Base-by-base conservation (phyloP, 768 basidiomycete species). In the Galerina marginata region DNA sequence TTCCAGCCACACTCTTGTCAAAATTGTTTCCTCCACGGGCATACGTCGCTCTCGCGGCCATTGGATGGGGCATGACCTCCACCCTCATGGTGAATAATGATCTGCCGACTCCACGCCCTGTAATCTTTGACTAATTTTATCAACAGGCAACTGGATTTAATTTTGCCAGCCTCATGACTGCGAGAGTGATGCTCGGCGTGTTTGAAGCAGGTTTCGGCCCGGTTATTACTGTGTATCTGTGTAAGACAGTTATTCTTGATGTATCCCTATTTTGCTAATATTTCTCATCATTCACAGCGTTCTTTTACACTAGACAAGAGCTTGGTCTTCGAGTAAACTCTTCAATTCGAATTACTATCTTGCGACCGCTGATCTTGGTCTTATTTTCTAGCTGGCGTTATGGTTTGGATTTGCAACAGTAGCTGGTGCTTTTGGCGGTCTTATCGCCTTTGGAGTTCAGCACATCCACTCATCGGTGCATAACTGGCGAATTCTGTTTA, bases 331-430 rank as follows among this genome's bases (percentile, higher is more conserved):
- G 91, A 46, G 83, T 88, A 48, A 64, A 77, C 51, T 10, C 15
- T 4, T 48, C 25, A 25, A 14, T 53, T 10, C 14, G 5, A 7
- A 40, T 26, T n/a, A 33, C 5, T 23, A 4, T 2, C 20, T 39
- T 9, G 9, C 9, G 11, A 12, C 23, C 29, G 23, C 12, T 37
- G 25, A 39, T 50, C n/a, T 40, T 33, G 39, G 26, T 53, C 11
- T 40, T 14, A 48, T n/a, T 37, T 4, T 50, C 16, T 56, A 83
- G 76, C 83, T 89, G 82, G 90, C 89, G 1, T 85, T 90, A 66
- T 92, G 90, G 89, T 93, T 92, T 61, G 89, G 89, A 9, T 93
- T 92, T 68, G 91, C 92, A 4, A 91, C 92, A 2, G 85, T 92
- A 4, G 90, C 92, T 4, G 92, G 92, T 23, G 92, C 92, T 5